Percentiles rank a stretch among this genome's conserved stretches.
phyloP scores from a whole-genome alignment of 2,329 filamentous ascomycete genomes.

The Scortechinia acanthostroma region DNA sequence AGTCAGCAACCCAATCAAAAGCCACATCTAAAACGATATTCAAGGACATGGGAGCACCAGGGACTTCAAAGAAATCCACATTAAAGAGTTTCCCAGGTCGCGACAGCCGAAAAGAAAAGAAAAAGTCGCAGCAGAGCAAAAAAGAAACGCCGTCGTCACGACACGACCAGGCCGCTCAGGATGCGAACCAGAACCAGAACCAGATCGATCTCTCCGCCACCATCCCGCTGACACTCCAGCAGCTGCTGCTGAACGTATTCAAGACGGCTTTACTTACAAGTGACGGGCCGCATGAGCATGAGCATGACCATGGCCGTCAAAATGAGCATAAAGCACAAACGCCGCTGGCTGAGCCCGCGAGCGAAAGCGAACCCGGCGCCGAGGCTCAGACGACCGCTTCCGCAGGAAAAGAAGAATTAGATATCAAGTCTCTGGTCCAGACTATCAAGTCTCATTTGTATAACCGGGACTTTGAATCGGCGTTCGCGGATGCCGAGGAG shows the following conservation, averaged over 20 bases:
- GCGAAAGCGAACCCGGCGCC: not conserved
- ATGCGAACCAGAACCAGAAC: too few species aligned
- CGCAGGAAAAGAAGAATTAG: conserved; percentile 9
- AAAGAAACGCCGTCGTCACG: too few species aligned
- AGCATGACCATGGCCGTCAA: not conserved
- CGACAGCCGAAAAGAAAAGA: not conserved
- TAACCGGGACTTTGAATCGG: conserved; percentile 48
- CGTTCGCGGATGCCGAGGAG: conserved; percentile 41
- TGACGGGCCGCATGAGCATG: conserved; percentile 2
- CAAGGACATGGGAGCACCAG: too few species aligned
- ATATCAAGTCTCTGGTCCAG: conserved; percentile 40
- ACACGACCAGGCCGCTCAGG: too few species aligned
- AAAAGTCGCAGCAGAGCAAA: not conserved
- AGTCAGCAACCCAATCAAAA: too few species aligned
- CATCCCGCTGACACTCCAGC: conserved; percentile 39
- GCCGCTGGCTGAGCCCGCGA: too few species aligned
- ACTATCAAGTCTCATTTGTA: conserved; percentile 55
- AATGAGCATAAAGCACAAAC: too few species aligned
- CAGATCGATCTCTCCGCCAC: conserved; percentile 4
- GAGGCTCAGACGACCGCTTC: not conserved
- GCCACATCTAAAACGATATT: too few species aligned
- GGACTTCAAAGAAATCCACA: too few species aligned
- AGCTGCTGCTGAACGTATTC: conserved; percentile 49
- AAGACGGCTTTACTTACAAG: conserved; percentile 30
- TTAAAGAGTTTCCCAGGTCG: not conserved